These are phyloP conservation scores for Stropharia rugosoannulata DNA, from an alignment of 768 basidiomycete genomes.

Conservation along the genomic window DNA sequence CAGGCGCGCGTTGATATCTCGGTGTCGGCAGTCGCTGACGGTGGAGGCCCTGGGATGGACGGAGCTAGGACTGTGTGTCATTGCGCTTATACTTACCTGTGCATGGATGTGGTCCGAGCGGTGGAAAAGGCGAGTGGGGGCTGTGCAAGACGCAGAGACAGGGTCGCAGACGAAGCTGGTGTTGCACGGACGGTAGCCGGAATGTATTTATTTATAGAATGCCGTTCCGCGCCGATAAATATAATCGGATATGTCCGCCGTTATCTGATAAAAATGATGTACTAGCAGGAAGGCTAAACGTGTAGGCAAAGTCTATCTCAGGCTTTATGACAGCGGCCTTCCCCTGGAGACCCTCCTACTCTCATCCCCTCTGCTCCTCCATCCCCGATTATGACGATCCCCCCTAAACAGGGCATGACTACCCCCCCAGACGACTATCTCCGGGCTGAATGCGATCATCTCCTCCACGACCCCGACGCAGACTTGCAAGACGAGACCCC, in stretches of 20 bases:
- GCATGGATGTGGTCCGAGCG: constrained; percentile 31
- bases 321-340: neutral
- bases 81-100: constrained; percentile 57
- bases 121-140: constrained; percentile 17
- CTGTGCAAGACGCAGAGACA: neutral
- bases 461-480: constrained; percentile 12
- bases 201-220: constrained; percentile 12
- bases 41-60: constrained; percentile 78
- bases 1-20: constrained; percentile 48
- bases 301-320: neutral
- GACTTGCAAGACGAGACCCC: constrained; percentile 21
- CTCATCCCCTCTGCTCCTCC: neutral
- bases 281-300: neutral
- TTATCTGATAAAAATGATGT: constrained; percentile 11
- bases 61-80: constrained; percentile 60
- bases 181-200: constrained; percentile 7
- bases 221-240: neutral
- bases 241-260: neutral
- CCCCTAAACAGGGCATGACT: neutral
- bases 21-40: constrained; percentile 73
- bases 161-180: constrained; percentile 13
- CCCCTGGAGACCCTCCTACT: neutral
- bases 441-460: constrained; percentile 18
- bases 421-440: constrained; percentile 11
- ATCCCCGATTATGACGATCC: neutral